Conservation (phyloP, 257 asterid genomes). For the Solanum pennellii region DNA sequence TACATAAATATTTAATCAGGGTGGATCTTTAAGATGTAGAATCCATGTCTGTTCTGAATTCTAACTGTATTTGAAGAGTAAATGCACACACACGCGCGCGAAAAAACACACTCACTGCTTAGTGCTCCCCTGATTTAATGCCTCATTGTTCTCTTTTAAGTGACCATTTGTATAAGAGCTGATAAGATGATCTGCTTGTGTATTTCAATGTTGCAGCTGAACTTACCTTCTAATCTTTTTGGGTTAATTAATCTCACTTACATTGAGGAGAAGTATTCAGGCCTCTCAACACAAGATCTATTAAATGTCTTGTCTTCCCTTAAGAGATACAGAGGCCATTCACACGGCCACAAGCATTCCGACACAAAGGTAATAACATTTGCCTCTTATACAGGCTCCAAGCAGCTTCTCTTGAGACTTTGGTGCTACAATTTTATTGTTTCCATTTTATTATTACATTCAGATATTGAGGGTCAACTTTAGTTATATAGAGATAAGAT, state of each 20-base stretch:
- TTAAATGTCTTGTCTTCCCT: conserved; percentile 68
- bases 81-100: background rate
- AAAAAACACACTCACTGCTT: background rate
- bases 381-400: background rate
- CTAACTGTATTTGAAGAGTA: background rate
- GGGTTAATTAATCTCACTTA: conserved; percentile 51
- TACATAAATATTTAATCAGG: background rate
- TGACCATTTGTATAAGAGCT: background rate
- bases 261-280: conserved; percentile 72
- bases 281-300: conserved; percentile 70
- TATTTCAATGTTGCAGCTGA: conserved; percentile 29
- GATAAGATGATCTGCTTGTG: background rate
- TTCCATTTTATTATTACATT: background rate
- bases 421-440: background rate
- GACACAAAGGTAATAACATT: conserved; percentile 33
- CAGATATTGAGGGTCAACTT: background rate
- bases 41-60: background rate
- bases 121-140: background rate
- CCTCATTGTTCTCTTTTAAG: background rate
- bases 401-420: background rate
- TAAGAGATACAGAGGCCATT: conserved; percentile 30
- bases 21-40: background rate
- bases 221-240: conserved; percentile 39
- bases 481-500: background rate
- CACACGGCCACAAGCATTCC: conserved; percentile 22